phyloP scores from a whole-genome alignment of 2,329 filamentous ascomycete species.

The Fusarium pseudonygamai region DNA sequence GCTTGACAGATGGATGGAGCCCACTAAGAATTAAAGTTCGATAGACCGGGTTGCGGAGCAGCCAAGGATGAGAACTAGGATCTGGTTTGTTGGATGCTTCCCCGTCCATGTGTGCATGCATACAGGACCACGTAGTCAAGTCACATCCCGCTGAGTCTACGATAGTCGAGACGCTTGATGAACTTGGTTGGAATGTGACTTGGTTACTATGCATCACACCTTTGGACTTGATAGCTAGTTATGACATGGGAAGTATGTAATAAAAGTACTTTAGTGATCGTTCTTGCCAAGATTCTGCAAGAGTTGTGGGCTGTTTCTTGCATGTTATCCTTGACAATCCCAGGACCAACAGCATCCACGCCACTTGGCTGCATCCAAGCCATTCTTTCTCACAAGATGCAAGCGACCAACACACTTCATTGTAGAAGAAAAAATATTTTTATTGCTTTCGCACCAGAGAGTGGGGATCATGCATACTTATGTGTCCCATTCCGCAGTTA shows the following conservation, averaged over 20 bases:
- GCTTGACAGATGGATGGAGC: not conserved
- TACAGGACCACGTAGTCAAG: no score
- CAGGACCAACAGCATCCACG: not conserved
- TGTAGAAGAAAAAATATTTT: not conserved
- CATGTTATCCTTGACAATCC: not conserved
- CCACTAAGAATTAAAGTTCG: not conserved
- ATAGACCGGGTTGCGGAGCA: not conserved
- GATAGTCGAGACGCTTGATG: not conserved
- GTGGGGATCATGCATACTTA: not conserved
- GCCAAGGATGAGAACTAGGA: not conserved
- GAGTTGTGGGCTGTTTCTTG: not conserved
- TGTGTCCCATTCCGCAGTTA: not conserved
- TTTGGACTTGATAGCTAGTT: rapidly evolving
- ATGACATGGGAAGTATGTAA: no score
- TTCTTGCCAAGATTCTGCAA: not conserved
- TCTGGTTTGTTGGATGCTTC: not conserved
- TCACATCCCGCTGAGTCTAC: not conserved
- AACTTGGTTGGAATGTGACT: not conserved
- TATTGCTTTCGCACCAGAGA: not conserved
- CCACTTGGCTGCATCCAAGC: not conserved
- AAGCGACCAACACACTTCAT: not conserved
- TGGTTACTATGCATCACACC: not conserved
- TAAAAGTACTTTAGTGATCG: no score
- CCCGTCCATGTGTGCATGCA: not conserved
- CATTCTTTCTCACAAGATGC: not conserved